Evolutionary conservation across 192 early-diverging fungal species (phyloP).

Genomic region (Coemansia sp.): DNA sequence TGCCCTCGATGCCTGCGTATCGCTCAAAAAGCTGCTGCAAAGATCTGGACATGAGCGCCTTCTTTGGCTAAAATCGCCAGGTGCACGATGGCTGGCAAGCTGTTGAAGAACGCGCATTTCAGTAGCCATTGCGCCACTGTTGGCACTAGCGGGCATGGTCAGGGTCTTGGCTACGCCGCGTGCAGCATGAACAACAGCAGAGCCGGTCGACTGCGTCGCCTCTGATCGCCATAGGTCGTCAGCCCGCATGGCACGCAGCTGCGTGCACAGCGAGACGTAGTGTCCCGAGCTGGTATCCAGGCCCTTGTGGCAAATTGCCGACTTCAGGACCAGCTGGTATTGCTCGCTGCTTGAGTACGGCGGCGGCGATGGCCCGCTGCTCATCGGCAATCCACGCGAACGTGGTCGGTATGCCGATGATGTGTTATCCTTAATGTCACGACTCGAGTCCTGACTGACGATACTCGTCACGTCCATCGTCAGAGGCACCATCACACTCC

Average conservation of each 20-base stretch:
- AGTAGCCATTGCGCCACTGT: neutral
- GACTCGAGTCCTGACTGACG: constrained; percentile 13
- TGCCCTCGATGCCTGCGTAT: neutral
- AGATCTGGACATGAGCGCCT: constrained; percentile 3
- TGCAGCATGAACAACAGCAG: neutral
- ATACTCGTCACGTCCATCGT: constrained; percentile 35
- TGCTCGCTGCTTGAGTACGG: constrained; percentile 36
- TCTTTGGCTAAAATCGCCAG: neutral
- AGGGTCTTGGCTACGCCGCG: neutral
- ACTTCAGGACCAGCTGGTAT: constrained; percentile 58
- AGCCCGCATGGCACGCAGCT: constrained; percentile 14
- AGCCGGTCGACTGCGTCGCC: neutral
- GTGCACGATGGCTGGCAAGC: neutral
- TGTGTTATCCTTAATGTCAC: constrained; percentile 9
- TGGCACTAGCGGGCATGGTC: neutral
- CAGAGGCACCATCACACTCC: constrained; percentile 60
- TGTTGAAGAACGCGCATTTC: too few relatives aligned
- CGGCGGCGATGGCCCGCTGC: constrained; percentile 20
- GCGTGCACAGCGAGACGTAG: constrained; percentile 53
- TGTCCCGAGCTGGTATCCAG: constrained; percentile 53
- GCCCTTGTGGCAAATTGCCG: constrained; percentile 65
- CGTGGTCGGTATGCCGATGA: neutral
- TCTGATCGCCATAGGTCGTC: neutral
- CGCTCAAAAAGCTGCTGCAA: neutral
- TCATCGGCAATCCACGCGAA: neutral